Conservation (phyloP, 2,329 filamentous ascomycete genomes). For the Dactylella cylindrospora region DNA sequence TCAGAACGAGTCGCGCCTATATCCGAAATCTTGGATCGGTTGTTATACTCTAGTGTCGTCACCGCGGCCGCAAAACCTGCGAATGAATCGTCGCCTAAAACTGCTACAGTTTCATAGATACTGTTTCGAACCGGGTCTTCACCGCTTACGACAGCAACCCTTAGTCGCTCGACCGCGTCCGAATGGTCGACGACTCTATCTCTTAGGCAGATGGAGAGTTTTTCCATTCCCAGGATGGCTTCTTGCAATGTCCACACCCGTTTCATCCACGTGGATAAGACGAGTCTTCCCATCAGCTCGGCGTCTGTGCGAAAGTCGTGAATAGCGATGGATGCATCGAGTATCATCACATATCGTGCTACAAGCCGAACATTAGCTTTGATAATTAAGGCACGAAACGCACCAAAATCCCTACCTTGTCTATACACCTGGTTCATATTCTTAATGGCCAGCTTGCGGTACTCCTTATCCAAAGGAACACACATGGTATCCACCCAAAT, state of each 20-base stretch:
- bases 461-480: slow-evolving; percentile 40
- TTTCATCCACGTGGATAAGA: slow-evolving; percentile 44
- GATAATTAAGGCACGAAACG: not conserved
- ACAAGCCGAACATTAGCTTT: not conserved
- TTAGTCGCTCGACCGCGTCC: slow-evolving; percentile 31
- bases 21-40: slow-evolving; percentile 6
- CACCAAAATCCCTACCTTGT: slow-evolving; percentile 21
- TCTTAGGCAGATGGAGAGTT: slow-evolving; percentile 23
- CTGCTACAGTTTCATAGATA: slow-evolving; percentile 3
- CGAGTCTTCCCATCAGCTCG: slow-evolving; percentile 41
- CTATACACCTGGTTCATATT: slow-evolving; percentile 44
- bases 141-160: slow-evolving; percentile 6
- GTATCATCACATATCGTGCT: slow-evolving; percentile 40
- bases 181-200: slow-evolving; percentile 30
- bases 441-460: slow-evolving; percentile 44
- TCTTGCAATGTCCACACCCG: slow-evolving; percentile 47
- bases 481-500: slow-evolving; percentile 46
- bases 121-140: slow-evolving; percentile 7
- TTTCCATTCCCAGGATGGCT: slow-evolving; percentile 41
- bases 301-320: slow-evolving; percentile 25
- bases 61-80: slow-evolving; percentile 21
- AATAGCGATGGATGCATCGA: slow-evolving; percentile 32
- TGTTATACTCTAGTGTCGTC: slow-evolving; percentile 15
- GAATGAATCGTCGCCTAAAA: slow-evolving; percentile 30
- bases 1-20: not conserved